Base-by-base conservation (phyloP, 2,329 filamentous ascomycete species). In the Hypoxylon sp. region DNA sequence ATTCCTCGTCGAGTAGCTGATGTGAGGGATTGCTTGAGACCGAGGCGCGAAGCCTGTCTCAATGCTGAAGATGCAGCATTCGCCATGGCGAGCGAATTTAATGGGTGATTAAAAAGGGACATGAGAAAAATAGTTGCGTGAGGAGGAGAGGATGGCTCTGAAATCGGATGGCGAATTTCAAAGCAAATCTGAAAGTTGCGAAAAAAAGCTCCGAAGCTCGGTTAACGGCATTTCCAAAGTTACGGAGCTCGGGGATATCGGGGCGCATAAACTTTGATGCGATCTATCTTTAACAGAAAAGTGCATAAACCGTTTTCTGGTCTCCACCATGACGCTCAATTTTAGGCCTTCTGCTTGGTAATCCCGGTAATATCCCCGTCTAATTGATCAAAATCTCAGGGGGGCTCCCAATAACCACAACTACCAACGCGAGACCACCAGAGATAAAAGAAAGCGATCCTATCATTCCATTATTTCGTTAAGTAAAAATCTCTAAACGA, bases 41-140 rank as follows among this genome's bases (percentile, higher is more conserved):
- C 74, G 44, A 83, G 76, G 67, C 81, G 79, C 59, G 89, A 84
- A 63, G 87, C 88, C 79, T 91, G 89, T 77, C 89, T 87, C 73
- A 90, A 77, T 65, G 86, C 82, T 67, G 81, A 80, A 54, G 88
- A 85, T 73, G 87, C 80, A 69, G 86, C 73, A 68, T 77, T 83
- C 63, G 83, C 79, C 87, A 89, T 89, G 64, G 53, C 70, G 58
- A 35, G 16, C 12, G 27, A 32, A 25, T 23, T 50, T 51, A 55
- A 51, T 38, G 30, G 45, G 30, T 38, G 48, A 38, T 51, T 58
- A 46, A 32, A 47, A 54, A 55, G 34, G 37, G 59, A 53, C 29
- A 25, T 6, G 21, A 54, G 55, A 35, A 37, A 57, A 49, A 56
- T 48, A 41, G 48, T 43, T 52, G 51, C 21, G 44, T 19, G 48